Evolutionary conservation across 345 rosid species (phyloP).

Genomic region (Boechera stricta): DNA sequence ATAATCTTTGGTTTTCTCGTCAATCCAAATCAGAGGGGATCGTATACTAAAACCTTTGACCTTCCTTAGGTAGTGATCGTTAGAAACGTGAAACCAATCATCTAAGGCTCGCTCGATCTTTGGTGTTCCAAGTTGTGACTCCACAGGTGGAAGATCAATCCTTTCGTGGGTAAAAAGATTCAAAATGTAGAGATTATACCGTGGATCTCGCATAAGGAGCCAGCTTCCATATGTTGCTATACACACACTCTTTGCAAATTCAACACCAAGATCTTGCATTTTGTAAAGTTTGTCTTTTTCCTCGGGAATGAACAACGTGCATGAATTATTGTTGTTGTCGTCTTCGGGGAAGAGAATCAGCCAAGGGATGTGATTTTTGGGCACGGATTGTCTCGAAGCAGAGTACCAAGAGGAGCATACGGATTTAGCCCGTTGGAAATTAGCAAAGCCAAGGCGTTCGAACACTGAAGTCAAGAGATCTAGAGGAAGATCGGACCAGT

Average conservation of each 20-base stretch:
- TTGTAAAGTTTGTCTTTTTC: constrained; percentile 15
- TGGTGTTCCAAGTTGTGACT: not conserved
- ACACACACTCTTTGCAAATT: constrained; percentile 1
- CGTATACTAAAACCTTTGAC: not conserved
- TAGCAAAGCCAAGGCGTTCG: not conserved
- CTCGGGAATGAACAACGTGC: not conserved
- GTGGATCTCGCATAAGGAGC: not conserved
- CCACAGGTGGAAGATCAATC: not conserved
- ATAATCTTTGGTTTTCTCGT: constrained; percentile 19
- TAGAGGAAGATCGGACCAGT: constrained; percentile 7
- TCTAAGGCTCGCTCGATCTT: not conserved
- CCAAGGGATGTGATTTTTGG: constrained; percentile 8
- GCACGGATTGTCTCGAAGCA: not conserved
- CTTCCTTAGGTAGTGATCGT: not conserved
- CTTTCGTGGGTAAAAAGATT: not conserved
- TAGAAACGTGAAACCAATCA: not conserved
- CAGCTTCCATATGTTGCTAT: not conserved
- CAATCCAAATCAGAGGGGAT: not conserved
- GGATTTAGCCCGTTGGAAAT: not conserved
- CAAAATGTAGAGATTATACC: not conserved
- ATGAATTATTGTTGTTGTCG: not conserved
- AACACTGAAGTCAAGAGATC: not conserved
- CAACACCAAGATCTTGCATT: not conserved
- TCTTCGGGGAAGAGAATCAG: not conserved
- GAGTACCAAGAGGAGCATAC: not conserved